Conservation (phyloP, 805 yeast species). For the Saturnispora quitensis region DNA sequence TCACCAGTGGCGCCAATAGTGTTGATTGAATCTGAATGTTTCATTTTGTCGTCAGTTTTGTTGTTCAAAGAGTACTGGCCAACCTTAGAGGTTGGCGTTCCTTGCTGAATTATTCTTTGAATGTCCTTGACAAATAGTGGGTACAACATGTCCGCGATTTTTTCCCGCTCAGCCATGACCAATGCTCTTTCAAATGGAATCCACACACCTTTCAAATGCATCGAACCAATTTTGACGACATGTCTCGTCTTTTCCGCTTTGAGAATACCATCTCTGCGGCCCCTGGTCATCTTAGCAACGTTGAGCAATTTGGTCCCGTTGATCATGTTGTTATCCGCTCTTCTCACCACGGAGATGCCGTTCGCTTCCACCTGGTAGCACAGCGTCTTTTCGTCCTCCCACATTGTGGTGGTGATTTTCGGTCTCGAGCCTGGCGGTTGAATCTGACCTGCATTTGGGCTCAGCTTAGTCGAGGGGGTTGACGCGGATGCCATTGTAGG, state of each 20-base stretch:
- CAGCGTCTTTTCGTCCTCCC: constrained; percentile 67
- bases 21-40: neutral
- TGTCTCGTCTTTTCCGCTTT: constrained; percentile 59
- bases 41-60: neutral
- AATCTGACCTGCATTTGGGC: constrained; percentile 30
- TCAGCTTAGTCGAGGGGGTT: constrained; percentile 13
- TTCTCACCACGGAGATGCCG: constrained; percentile 55
- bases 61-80: constrained; percentile 14
- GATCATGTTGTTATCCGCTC: constrained; percentile 67
- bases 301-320: constrained; percentile 62
- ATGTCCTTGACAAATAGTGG: constrained; percentile 60
- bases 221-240: constrained; percentile 66
- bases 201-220: constrained; percentile 72
- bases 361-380: constrained; percentile 68
- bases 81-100: constrained; percentile 26
- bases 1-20: neutral
- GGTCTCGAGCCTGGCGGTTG: constrained; percentile 40
- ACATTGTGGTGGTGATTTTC: constrained; percentile 61
- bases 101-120: constrained; percentile 35
- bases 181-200: constrained; percentile 65
- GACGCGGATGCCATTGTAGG: constrained; percentile 1
- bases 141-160: constrained; percentile 47
- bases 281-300: constrained; percentile 67
- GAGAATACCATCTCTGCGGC: constrained; percentile 61
- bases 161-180: constrained; percentile 61